These are phyloP conservation scores for Vitis rotundifolia DNA, from an alignment of 164 flowering plant species.

Conservation along the genomic window DNA sequence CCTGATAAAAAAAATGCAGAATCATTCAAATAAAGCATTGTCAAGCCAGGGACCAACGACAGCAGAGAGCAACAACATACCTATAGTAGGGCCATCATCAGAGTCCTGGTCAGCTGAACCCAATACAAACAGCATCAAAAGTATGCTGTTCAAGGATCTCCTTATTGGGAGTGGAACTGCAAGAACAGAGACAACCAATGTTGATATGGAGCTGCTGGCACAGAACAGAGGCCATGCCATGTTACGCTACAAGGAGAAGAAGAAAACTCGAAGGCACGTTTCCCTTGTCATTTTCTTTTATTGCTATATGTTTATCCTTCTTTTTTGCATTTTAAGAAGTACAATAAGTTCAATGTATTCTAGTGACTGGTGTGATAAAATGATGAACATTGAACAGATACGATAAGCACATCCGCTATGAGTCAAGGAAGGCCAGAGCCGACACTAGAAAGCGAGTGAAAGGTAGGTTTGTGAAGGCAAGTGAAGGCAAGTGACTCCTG, in stretches of 20 bases:
- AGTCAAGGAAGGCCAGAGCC: slow-evolving; percentile 20
- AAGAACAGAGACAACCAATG: not conserved
- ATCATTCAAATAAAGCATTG: not conserved
- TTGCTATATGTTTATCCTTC: not conserved
- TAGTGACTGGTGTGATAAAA: no score
- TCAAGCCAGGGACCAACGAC: slow-evolving; percentile 4
- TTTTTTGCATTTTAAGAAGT: no score
- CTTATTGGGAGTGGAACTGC: not conserved
- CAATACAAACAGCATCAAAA: not conserved
- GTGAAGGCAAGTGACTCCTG: slow-evolving; percentile 8
- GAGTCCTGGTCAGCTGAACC: not conserved
- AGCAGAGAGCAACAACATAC: not conserved
- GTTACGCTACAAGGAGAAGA: slow-evolving; percentile 25
- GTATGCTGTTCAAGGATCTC: slow-evolving; percentile 10
- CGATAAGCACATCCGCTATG: slow-evolving; percentile 16
- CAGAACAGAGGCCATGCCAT: slow-evolving; percentile 22
- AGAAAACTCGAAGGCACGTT: slow-evolving; percentile 16
- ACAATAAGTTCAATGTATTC: no score
- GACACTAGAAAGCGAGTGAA: slow-evolving; percentile 21
- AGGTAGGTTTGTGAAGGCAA: slow-evolving; percentile 17
- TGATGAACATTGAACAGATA: slow-evolving; percentile 3
- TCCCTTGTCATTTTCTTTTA: not conserved
- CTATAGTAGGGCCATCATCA: not conserved
- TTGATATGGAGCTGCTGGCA: slow-evolving; percentile 14
- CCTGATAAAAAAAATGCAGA: not conserved